Base-by-base conservation (phyloP, 768 basidiomycete species). In the Pulveroboletus sp. region DNA sequence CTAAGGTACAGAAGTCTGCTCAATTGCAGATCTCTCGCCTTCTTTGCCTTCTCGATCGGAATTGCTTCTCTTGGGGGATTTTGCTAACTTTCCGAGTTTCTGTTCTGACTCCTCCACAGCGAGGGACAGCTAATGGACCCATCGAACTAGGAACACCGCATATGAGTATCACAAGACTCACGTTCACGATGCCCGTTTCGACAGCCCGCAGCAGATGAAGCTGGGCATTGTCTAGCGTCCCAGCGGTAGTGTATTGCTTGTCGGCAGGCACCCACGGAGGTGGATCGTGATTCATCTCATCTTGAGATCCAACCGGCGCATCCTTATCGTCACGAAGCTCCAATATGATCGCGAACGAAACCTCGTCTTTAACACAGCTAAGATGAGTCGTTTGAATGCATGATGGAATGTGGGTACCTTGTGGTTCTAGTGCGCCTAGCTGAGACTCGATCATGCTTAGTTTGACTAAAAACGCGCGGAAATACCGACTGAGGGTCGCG, bases 121-220 rank as follows among this genome's bases (percentile, higher is more conserved):
- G 1, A 91, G 71, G 17, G 88, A 84, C 35, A 91, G 68, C 89
- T 90, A 24, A 42, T 22, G 50, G 31, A 42, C 22, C 23, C 47
- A 38, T 56, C 50, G 53, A 40, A 22, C 17, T 46, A 19, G 29
- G 19, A 12, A 51, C 24, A 13, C 9, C 14, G 10, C 17, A 5
- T 17, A 12, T 4, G 22, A 53, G 36, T 17, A 27, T 12, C 50
- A 40, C 6, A 19, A 41, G 27, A 59, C 80, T 59, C 62, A 84
- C 90, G 62, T 85, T 89, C 44, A 93, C 79, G 37, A 93, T 79
- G 4, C 89, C 89, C 1, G 89, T 92, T 57, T 90, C 87, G 7
- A 92, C 86, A 12, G 85, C 85, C 20, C 89, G 77, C 45, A 93
- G 69, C 71, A 90, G 76, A 57, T 87, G 83, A 16, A 89, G 68